phyloP scores from a whole-genome alignment of 2,329 filamentous ascomycete species.

The Erysiphe pulchra region DNA sequence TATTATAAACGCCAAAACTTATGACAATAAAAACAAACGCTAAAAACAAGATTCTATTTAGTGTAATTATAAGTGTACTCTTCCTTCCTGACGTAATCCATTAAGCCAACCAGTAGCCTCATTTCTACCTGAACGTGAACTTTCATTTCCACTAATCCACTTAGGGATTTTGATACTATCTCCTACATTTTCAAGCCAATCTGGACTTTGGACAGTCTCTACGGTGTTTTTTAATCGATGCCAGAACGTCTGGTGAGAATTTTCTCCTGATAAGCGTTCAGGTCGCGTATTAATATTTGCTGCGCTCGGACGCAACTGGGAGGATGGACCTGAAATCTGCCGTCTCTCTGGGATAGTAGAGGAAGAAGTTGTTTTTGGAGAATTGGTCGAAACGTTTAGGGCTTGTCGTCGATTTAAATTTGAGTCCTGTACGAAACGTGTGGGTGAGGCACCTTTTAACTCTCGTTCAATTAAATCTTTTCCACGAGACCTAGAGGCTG shows the following conservation, averaged over 20 bases:
- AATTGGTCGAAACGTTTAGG: slow-evolving; percentile 7
- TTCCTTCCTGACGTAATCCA: too few species aligned
- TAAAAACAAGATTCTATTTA: too few species aligned
- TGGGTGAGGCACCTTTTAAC: slow-evolving; percentile 31
- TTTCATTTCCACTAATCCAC: slow-evolving; percentile 35
- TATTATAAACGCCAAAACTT: too few species aligned
- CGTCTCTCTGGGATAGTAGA: not conserved
- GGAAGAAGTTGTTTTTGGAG: not conserved
- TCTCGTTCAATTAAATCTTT: slow-evolving; percentile 75
- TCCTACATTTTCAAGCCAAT: slow-evolving; percentile 53
- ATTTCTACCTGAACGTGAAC: too few species aligned
- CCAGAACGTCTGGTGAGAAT: slow-evolving; percentile 60
- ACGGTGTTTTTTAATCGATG: slow-evolving; percentile 82
- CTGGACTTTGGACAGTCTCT: slow-evolving; percentile 55
- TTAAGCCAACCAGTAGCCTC: too few species aligned
- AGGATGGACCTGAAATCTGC: slow-evolving; percentile 11
- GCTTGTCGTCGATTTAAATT: slow-evolving; percentile 9
- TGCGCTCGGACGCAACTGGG: slow-evolving; percentile 11
- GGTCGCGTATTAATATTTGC: slow-evolving; percentile 12
- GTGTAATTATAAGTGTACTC: too few species aligned
- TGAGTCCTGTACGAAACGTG: slow-evolving; percentile 16
- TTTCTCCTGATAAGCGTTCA: slow-evolving; percentile 38
- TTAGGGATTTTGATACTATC: slow-evolving; percentile 48
- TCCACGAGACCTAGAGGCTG: slow-evolving; percentile 76
- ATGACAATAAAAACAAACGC: too few species aligned